phyloP scores from a whole-genome alignment of 495 filamentous ascomycete genomes.

The Lindgomyces ingoldianus region DNA sequence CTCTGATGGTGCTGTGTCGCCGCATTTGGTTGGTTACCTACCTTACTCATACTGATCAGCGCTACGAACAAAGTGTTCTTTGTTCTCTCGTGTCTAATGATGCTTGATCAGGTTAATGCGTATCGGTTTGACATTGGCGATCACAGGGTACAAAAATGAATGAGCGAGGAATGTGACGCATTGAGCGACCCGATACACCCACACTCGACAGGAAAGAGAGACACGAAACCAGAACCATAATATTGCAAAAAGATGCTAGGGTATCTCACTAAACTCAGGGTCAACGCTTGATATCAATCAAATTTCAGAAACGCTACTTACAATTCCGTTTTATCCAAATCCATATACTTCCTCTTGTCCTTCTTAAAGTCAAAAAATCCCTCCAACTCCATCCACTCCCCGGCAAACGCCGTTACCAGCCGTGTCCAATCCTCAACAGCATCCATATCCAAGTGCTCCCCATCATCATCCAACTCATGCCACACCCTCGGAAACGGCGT shows the following conservation, averaged over 20 bases:
- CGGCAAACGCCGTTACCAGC: slow-evolving; percentile 79
- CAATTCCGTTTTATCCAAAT: slow-evolving; percentile 30
- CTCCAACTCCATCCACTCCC: slow-evolving; percentile 80
- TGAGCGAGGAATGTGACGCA: too few relatives aligned
- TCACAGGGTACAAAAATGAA: too few relatives aligned
- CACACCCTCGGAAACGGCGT: slow-evolving; percentile 79
- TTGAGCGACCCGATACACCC: too few relatives aligned
- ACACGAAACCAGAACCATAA: too few relatives aligned
- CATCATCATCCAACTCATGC: slow-evolving; percentile 85
- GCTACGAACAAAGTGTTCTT: neutral
- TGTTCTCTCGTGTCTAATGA: neutral
- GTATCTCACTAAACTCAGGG: slow-evolving; percentile 26
- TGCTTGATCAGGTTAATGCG: neutral
- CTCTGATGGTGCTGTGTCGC: too few relatives aligned
- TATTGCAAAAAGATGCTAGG: slow-evolving; percentile 6
- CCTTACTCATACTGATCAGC: too few relatives aligned
- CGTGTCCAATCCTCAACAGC: slow-evolving; percentile 88
- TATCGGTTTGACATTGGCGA: too few relatives aligned
- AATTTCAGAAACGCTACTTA: slow-evolving; percentile 16
- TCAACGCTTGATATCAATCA: slow-evolving; percentile 6
- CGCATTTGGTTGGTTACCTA: too few relatives aligned
- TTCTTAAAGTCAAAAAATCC: slow-evolving; percentile 28
- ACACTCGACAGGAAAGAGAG: too few relatives aligned
- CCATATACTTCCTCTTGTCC: slow-evolving; percentile 6
- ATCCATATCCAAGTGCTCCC: slow-evolving; percentile 76